These are phyloP conservation scores for Sporothrix brunneoviolacea DNA, from an alignment of 2,329 filamentous ascomycete genomes.

Conservation along the genomic window DNA sequence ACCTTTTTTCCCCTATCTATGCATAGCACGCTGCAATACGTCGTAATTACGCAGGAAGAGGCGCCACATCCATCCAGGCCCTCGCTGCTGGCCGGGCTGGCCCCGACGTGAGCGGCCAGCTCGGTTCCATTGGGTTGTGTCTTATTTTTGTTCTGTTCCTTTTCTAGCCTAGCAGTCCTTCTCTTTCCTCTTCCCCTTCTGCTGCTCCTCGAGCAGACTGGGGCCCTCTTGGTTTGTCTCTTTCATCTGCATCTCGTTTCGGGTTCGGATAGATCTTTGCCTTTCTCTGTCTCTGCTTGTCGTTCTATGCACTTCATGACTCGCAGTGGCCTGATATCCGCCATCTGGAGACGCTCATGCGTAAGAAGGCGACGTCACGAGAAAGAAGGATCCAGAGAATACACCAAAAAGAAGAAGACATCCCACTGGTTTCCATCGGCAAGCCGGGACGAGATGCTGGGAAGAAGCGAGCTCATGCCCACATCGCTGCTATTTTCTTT, in stretches of 20 bases:
- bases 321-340: neutral
- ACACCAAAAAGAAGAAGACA: neutral
- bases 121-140: neutral
- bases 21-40: neutral
- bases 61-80: neutral
- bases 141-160: neutral
- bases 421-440: neutral
- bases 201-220: neutral
- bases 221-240: neutral
- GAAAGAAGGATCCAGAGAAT: neutral
- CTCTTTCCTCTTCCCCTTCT: neutral
- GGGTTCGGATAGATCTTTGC: no score
- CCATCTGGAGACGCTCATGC: neutral
- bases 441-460: no score
- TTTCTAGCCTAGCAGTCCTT: neutral
- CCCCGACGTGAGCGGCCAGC: no score
- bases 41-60: slow-evolving; percentile 2
- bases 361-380: neutral
- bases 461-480: no score
- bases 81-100: neutral
- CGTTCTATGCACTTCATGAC: slow-evolving; percentile 18
- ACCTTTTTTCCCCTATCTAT: slow-evolving; percentile 3
- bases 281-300: slow-evolving; percentile 23
- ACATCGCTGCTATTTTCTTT: slow-evolving; percentile 19
- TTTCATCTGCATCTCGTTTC: no score